These are phyloP conservation scores for Kurtzmaniella quercitrusa DNA, from an alignment of 1,139 yeast genomes.

Conservation along the genomic window DNA sequence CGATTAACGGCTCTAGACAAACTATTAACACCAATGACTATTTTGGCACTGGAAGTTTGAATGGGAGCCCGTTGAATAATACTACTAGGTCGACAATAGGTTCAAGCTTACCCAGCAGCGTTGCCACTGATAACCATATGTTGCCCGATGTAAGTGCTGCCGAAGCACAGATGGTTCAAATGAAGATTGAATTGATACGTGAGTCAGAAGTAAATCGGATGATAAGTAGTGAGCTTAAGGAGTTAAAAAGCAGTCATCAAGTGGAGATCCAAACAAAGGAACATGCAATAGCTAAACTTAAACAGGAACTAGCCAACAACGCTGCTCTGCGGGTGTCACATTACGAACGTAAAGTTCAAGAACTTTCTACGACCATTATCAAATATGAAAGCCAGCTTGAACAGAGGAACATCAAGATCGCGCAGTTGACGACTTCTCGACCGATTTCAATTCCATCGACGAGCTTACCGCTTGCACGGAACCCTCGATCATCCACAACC, in stretches of 20 bases:
- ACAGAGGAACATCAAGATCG: constrained; percentile 33
- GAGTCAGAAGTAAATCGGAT: constrained; percentile 17
- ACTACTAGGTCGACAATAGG: background rate
- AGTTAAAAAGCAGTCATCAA: constrained; percentile 16
- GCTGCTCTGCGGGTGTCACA: constrained; percentile 19
- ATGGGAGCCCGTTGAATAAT: background rate
- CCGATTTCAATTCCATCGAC: constrained; percentile 40
- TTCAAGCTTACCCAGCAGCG: background rate
- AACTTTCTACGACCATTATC: constrained; percentile 24
- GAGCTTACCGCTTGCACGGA: background rate
- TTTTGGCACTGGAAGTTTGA: background rate
- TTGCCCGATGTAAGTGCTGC: constrained; percentile 11
- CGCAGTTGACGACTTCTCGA: constrained; percentile 35
- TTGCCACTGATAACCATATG: background rate
- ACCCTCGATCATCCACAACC: background rate
- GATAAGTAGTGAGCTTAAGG: constrained; percentile 15
- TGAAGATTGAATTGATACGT: constrained; percentile 18
- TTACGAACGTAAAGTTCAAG: constrained; percentile 31
- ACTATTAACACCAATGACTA: background rate
- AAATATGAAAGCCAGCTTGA: constrained; percentile 36
- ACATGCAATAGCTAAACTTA: constrained; percentile 21
- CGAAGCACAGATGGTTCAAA: constrained; percentile 19
- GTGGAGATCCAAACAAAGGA: constrained; percentile 18
- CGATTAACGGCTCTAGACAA: background rate
- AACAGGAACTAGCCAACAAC: constrained; percentile 24